A percentile compares a stretch with the other conserved stretches of the same genome.
Conservation (phyloP, 2,329 filamentous ascomycete genomes). For the Trichoderma arundinaceum region DNA sequence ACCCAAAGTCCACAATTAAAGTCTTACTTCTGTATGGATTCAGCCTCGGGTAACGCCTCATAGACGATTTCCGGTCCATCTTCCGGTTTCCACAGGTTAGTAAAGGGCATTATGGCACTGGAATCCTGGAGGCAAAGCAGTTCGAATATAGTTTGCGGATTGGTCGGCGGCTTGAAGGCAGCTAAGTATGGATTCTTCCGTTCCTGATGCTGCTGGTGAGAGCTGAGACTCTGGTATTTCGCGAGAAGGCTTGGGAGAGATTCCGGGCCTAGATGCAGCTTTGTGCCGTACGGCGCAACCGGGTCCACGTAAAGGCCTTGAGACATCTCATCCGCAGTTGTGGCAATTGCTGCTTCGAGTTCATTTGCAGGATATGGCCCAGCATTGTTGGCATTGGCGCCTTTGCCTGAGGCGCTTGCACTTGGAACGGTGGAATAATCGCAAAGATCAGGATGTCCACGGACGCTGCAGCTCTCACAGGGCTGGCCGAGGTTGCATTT, state of each 20-base stretch:
- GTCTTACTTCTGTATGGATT: background rate
- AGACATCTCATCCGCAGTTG: background rate
- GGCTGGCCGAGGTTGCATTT: conserved; percentile 13
- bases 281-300: background rate
- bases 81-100: conserved; percentile 12
- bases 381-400: background rate
- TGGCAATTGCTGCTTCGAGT: background rate
- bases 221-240: conserved; percentile 8
- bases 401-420: background rate
- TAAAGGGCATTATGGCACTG: background rate
- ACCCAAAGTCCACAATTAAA: background rate
- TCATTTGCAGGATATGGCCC: background rate
- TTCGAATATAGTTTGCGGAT: conserved; percentile 15
- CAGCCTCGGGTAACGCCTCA: background rate
- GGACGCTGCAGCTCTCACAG: conserved; percentile 16
- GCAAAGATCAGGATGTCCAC: conserved; percentile 15
- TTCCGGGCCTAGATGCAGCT: conserved; percentile 8
- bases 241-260: conserved; percentile 12
- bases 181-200: background rate
- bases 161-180: background rate
- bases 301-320: conserved; percentile 7
- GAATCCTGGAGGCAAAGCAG: conserved; percentile 15
- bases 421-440: background rate
- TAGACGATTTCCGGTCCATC: conserved; percentile 7
- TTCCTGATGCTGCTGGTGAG: background rate